Evolutionary conservation across 2,329 filamentous ascomycete species (phyloP).

Genomic region (Parastagonospora avenae): DNA sequence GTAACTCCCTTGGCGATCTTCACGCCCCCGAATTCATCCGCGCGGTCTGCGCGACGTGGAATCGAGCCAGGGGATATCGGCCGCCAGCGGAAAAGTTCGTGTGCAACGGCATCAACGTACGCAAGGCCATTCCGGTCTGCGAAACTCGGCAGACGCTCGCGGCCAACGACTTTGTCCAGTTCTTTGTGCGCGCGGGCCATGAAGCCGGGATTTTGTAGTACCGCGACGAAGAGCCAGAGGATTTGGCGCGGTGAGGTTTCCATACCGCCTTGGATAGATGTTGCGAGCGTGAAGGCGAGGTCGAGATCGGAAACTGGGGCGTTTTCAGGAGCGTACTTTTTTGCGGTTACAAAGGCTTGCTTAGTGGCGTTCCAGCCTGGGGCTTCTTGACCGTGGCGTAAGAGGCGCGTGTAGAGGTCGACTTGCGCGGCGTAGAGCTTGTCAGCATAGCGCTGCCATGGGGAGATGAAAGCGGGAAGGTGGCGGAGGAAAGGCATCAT

Average conservation of each 20-base stretch:
- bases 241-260: constrained; percentile 14
- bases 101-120: constrained; percentile 10
- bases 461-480: constrained; percentile 6
- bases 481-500: constrained; percentile 9
- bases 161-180: constrained; percentile 10
- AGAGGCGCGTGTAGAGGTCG: constrained; percentile 11
- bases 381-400: constrained; percentile 5
- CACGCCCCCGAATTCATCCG: constrained; percentile 9
- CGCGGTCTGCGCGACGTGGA: constrained; percentile 8
- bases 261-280: constrained; percentile 14
- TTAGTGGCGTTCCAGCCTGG: constrained; percentile 13
- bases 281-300: constrained; percentile 15
- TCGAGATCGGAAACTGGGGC: constrained; percentile 7
- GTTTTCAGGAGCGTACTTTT: constrained; percentile 3
- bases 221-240: constrained; percentile 13
- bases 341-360: constrained; percentile 8
- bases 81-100: constrained; percentile 13
- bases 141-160: constrained; percentile 8
- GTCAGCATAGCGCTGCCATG: constrained; percentile 11
- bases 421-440: constrained; percentile 11
- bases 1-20: constrained; percentile 9
- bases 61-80: constrained; percentile 13
- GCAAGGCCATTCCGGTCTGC: constrained; percentile 4
- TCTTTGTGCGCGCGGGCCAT: constrained; percentile 6
- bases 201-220: constrained; percentile 1